These are phyloP conservation scores for Penicillium sp. DNA, from an alignment of 2,329 filamentous ascomycete species.

Conservation along the genomic window DNA sequence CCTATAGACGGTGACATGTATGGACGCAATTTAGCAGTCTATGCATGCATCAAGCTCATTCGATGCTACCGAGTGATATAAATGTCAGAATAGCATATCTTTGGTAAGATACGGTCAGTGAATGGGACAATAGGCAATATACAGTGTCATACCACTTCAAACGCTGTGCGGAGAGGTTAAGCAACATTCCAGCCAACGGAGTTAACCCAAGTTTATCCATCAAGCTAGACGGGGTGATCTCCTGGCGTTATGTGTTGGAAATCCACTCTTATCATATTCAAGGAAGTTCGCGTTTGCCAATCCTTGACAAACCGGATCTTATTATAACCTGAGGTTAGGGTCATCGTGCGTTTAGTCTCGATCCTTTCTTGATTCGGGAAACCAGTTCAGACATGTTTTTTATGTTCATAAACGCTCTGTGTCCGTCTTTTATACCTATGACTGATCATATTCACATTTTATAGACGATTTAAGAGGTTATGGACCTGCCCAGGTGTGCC, in stretches of 20 bases:
- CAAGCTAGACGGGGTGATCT: background rate
- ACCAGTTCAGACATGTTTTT: background rate
- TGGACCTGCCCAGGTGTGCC: background rate
- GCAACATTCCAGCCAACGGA: constrained; percentile 2
- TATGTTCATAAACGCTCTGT: background rate
- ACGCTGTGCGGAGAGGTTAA: background rate
- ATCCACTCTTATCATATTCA: background rate
- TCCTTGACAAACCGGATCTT: background rate
- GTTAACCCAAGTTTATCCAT: background rate
- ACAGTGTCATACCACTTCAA: background rate
- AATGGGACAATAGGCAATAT: background rate
- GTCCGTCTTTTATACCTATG: background rate
- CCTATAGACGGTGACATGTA: background rate
- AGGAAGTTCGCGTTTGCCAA: background rate
- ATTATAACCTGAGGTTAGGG: background rate
- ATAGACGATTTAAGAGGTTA: background rate
- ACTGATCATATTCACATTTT: background rate
- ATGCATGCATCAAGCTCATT: background rate
- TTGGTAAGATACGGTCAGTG: background rate
- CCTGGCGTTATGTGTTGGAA: background rate
- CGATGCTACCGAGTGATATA: too few species aligned
- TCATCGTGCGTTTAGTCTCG: background rate
- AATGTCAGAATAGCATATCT: background rate
- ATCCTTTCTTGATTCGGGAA: background rate
- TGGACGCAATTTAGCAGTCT: background rate